Evolutionary conservation across 2,329 filamentous ascomycete species (phyloP), one percentile per base, ranked within the genome.

Genomic region (Fusarium sp.): DNA sequence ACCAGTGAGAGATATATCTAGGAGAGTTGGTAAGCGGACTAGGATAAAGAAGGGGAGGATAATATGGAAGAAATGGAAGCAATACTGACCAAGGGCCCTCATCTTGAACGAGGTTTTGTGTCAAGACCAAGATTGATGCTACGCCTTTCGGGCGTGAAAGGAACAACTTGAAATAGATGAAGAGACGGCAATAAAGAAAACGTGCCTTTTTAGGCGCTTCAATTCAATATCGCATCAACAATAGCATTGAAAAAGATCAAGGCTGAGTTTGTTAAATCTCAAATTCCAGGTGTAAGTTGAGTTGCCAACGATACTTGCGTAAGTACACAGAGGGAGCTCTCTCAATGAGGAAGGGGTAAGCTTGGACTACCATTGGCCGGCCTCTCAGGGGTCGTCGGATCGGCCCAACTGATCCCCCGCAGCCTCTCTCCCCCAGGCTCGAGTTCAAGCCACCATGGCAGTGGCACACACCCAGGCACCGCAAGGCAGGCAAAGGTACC

Each of bases 321-420:
- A 50, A 4, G n/a, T 43, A 41, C 39, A 20, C 5, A 10, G 27
- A 31, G 6, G 18, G 27, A 54, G 50, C 48, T 31, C 48, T 52
- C 48, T 52, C 48, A 52, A 52, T n/a, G 48, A 29, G 48, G 48
- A 52, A 52, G 27, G 27, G 48, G 24, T 10, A 52, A n/a, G 24
- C 27, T 54, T 20, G 27, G 48, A 18, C 24, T 24, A 29, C 18
- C 18, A 10, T 52, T 52, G 22, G 8, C 14, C 16, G 43, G 22
- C 10, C 43, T 27, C 43, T 63, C 56, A 67, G 60, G 64, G 60
- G 68, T 31, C 43, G 11, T 77, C 81, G 81, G 81, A 81, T 75
- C 81, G 81, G 81, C 74, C 70, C 75, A 83, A 82, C 77, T 73
- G 77, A 78, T 79, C 67, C 67, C 72, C 80, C 79, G 77, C 75